phyloP scores from a whole-genome alignment of 192 early-diverging fungal species.

The Backusella psychrophila region DNA sequence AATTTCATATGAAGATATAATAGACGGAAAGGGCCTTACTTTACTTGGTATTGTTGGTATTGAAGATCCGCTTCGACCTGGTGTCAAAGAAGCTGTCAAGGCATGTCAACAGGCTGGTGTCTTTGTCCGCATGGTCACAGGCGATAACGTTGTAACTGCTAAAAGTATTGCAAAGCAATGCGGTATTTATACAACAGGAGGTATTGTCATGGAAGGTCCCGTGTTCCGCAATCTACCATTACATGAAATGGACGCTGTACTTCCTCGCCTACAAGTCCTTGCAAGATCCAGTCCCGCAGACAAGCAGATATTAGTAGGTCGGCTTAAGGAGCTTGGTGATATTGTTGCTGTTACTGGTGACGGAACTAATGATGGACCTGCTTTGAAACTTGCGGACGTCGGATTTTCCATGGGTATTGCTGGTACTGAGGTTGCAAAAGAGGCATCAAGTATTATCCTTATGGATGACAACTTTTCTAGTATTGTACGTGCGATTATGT shows the following conservation, averaged over 20 bases:
- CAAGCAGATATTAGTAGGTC: slow-evolving; percentile 92
- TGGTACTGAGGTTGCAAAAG: slow-evolving; percentile 99
- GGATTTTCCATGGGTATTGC: slow-evolving; percentile 99
- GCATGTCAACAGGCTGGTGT: slow-evolving; percentile 89
- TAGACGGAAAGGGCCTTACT: slow-evolving; percentile 55
- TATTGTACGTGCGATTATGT: slow-evolving; percentile 95
- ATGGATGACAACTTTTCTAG: slow-evolving; percentile 99
- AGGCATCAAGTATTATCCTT: slow-evolving; percentile 94
- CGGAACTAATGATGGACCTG: slow-evolving; percentile 99
- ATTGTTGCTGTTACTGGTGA: slow-evolving; percentile 99
- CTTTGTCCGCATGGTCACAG: slow-evolving; percentile 99
- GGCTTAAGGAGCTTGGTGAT: slow-evolving; percentile 86
- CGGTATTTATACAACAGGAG: slow-evolving; percentile 85
- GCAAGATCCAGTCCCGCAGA: slow-evolving; percentile 95
- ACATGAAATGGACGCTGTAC: slow-evolving; percentile 85
- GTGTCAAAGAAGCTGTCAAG: slow-evolving; percentile 89
- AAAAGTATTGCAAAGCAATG: slow-evolving; percentile 92
- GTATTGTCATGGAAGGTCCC: slow-evolving; percentile 94
- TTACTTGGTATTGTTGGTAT: slow-evolving; percentile 94
- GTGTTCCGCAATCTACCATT: slow-evolving; percentile 81
- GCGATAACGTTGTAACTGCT: slow-evolving; percentile 94
- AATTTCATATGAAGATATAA: slow-evolving; percentile 48
- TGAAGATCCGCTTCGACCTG: slow-evolving; percentile 93
- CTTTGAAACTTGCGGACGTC: slow-evolving; percentile 91
- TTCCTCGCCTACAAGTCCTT: slow-evolving; percentile 92